These are phyloP conservation scores for Vigna angularis DNA, from an alignment of 306 rosid genomes.

Conservation along the genomic window DNA sequence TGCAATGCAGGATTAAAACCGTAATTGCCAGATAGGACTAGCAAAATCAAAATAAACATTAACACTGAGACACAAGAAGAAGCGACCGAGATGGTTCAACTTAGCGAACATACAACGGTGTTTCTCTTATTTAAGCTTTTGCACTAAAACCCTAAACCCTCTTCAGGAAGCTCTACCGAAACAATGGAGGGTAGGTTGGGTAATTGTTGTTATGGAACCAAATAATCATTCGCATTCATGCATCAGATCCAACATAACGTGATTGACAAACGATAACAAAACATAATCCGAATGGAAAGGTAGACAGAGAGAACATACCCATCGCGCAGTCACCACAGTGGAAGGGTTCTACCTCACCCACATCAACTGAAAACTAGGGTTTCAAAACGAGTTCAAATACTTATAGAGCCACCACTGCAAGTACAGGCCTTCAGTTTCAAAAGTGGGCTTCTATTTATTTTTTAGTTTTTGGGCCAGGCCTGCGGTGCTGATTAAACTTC, in stretches of 20 bases:
- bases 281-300: neutral
- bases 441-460: neutral
- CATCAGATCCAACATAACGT: neutral
- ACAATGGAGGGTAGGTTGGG: slow-evolving; percentile 56
- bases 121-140: neutral
- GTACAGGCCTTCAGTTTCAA: neutral
- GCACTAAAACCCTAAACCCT: neutral
- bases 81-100: neutral
- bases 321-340: slow-evolving; percentile 34
- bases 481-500: neutral
- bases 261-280: neutral
- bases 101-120: neutral
- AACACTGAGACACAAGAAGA: neutral
- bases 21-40: neutral
- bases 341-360: slow-evolving; percentile 26
- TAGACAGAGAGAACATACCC: slow-evolving; percentile 19
- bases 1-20: neutral
- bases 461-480: neutral
- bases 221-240: neutral
- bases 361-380: slow-evolving; percentile 30
- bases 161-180: neutral
- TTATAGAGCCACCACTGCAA: neutral
- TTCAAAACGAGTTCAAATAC: neutral
- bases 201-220: slow-evolving; percentile 44
- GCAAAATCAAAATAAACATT: neutral